These are phyloP conservation scores for Vinca major DNA, from an alignment of 305 asterid species.

Conservation along the genomic window DNA sequence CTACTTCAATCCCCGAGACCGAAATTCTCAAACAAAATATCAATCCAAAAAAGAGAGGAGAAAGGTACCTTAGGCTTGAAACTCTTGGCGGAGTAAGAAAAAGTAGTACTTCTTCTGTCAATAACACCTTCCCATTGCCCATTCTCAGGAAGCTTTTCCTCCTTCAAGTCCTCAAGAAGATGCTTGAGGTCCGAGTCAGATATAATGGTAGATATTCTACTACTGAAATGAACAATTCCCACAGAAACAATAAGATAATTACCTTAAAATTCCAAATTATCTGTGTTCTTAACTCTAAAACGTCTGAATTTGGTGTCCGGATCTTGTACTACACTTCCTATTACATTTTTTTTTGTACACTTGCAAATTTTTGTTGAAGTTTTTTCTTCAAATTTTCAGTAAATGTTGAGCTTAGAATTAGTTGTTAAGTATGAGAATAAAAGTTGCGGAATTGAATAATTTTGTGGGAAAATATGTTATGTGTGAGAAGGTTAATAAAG, in stretches of 20 bases:
- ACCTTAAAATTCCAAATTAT: background rate
- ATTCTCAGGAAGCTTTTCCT: conserved; percentile 25
- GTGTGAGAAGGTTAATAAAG: too few relatives aligned
- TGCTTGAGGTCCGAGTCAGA: conserved; percentile 66
- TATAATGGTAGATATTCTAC: conserved; percentile 24
- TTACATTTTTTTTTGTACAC: too few relatives aligned
- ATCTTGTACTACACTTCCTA: too few relatives aligned
- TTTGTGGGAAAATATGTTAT: too few relatives aligned
- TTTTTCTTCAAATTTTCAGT: too few relatives aligned
- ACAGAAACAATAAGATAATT: background rate
- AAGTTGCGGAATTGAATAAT: too few relatives aligned
- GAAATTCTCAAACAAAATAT: background rate
- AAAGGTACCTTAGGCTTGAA: conserved; percentile 79
- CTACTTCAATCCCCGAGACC: too few relatives aligned
- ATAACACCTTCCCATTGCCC: conserved; percentile 56
- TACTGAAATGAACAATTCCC: conserved; percentile 24
- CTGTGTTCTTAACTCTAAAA: background rate
- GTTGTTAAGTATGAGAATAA: too few relatives aligned
- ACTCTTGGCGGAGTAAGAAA: conserved; percentile 70
- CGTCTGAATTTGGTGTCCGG: background rate
- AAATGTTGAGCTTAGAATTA: too few relatives aligned
- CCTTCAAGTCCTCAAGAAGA: conserved; percentile 39
- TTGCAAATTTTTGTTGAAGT: too few relatives aligned
- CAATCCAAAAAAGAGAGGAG: background rate
- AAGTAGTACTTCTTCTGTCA: conserved; percentile 32